A percentile compares a stretch with the other conserved stretches of the same genome.
Conservation (phyloP, 441 rosid species). For the Caryocar brasiliense region DNA sequence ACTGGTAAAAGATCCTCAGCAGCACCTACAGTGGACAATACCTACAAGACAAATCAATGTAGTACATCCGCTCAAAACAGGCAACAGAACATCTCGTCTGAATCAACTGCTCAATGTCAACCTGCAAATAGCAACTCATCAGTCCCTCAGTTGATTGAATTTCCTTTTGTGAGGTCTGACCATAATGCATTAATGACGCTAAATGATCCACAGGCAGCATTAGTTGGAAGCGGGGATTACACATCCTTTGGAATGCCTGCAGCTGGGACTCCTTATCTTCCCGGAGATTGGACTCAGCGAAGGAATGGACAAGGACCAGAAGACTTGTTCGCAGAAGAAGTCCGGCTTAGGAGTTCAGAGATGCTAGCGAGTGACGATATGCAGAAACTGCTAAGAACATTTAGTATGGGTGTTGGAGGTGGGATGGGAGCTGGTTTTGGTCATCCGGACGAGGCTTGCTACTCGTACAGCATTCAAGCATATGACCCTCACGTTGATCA, state of each 20-base stretch:
- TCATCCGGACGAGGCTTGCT: constrained; percentile 41
- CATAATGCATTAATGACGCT: constrained; percentile 24
- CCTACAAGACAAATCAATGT: constrained; percentile 18
- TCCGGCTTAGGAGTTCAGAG: constrained; percentile 65
- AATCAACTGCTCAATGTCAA: constrained; percentile 27
- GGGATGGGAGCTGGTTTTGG: constrained; percentile 39
- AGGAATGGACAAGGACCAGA: constrained; percentile 46
- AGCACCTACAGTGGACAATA: constrained; percentile 19
- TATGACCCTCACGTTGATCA: constrained; percentile 38
- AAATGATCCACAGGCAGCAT: constrained; percentile 32
- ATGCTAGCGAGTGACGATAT: constrained; percentile 80
- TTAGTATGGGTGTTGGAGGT: constrained; percentile 31
- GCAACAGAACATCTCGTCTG: constrained; percentile 27
- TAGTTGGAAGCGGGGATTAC: constrained; percentile 33
- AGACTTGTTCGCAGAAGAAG: constrained; percentile 53
- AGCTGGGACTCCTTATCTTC: constrained; percentile 19
- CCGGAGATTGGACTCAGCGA: constrained; percentile 55
- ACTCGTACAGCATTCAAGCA: constrained; percentile 39
- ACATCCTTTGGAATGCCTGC: constrained; percentile 32
- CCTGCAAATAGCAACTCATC: constrained; percentile 24
- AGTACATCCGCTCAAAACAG: constrained; percentile 24
- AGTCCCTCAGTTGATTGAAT: constrained; percentile 43
- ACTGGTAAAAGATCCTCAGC: constrained; percentile 29
- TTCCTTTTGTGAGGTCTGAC: constrained; percentile 44
- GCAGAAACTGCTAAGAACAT: constrained; percentile 66